A percentile compares a stretch with the other conserved stretches of the same genome.
Evolutionary conservation across 2,329 filamentous ascomycete species (phyloP).

Genomic region (Xylariaceae sp.): DNA sequence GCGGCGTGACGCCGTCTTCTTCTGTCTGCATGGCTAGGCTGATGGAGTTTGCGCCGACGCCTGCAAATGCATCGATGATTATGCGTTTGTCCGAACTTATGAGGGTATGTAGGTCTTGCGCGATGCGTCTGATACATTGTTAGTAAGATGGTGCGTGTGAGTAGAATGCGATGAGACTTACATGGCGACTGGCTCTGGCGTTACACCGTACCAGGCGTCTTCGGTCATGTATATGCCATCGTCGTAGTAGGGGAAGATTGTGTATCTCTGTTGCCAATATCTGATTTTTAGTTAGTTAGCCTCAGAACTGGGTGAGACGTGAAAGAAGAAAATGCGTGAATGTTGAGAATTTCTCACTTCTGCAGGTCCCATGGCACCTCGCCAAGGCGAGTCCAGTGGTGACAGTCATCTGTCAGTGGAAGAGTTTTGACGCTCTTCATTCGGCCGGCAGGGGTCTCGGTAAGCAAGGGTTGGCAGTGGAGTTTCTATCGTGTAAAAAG

Average conservation of each 20-base stretch:
- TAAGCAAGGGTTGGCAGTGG: not conserved
- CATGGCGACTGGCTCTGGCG: slow-evolving; percentile 86
- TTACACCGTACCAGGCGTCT: slow-evolving; percentile 95
- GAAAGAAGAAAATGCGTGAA: not conserved
- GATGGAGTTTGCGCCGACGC: slow-evolving; percentile 90
- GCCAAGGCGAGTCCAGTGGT: slow-evolving; percentile 68
- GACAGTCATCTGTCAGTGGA: slow-evolving; percentile 60
- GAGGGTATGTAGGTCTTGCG: slow-evolving; percentile 63
- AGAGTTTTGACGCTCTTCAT: slow-evolving; percentile 46
- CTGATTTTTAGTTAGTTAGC: slow-evolving; percentile 42
- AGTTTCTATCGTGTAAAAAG: too few species aligned
- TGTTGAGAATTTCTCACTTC: slow-evolving; percentile 56
- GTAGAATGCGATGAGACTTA: slow-evolving; percentile 38
- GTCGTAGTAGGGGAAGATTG: slow-evolving; percentile 84
- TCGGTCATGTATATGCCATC: slow-evolving; percentile 87
- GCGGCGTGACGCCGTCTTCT: slow-evolving; percentile 47
- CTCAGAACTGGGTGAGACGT: not conserved
- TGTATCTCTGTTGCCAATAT: slow-evolving; percentile 87
- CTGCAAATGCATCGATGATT: slow-evolving; percentile 86
- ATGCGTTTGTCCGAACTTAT: slow-evolving; percentile 44
- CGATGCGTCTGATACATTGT: slow-evolving; percentile 60
- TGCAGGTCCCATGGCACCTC: slow-evolving; percentile 81
- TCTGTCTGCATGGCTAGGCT: slow-evolving; percentile 68
- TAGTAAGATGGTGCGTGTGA: not conserved
- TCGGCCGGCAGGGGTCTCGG: slow-evolving; percentile 7